Evolutionary conservation across 495 filamentous ascomycete genomes (phyloP), one percentile per base, ranked within the genome.

Genomic region (Neurospora tetrasperma): DNA sequence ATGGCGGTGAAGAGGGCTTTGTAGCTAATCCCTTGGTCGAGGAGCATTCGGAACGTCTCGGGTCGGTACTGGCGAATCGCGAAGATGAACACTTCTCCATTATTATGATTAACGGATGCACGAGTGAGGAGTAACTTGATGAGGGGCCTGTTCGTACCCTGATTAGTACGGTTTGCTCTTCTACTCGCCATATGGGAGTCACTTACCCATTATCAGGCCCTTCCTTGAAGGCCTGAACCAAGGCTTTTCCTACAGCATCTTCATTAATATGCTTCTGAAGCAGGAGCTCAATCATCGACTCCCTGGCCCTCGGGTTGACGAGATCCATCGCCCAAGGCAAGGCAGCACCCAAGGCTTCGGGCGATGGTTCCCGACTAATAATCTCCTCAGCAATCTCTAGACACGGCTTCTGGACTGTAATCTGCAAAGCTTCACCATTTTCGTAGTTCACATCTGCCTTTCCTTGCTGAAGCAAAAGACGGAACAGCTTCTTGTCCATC

Each of bases 391-490:
- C 73, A 20, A 85, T 59, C 18, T 81, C 81, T 0, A 72, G 62
- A 42, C 78, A 79, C 0, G 76, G 69, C 9, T 78, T 71, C 10
- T 78, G 72, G 3, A 80, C 80, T 3, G 82, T 83, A 54, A 81
- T 70, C 48, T 83, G 80, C 9, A 85, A 73, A 20, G 81, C 78
- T 68, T 79, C 73, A 2, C 82, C 83, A 11, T 74, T 73, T 18
- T 76, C 76, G 35, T 80, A 71, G 70, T 85, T 78, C 7, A 85
- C 76, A 70, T 85, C 83, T 18, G 83, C 83, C n/a, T 77, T 80
- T 5, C 83, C 83, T 23, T 85, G 75, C 44, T 82, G 73, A 16
- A 85, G 78, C 3, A 85, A 70, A 2, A 79, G 76, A 59, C 75
- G 76, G 8, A 84, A 77, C 1, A 85, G 73, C 38, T 70, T 69